Evolutionary conservation across 2,329 filamentous ascomycete genomes (phyloP), one percentile per base, ranked within the genome.

Genomic region (Fusarium cicatricum): DNA sequence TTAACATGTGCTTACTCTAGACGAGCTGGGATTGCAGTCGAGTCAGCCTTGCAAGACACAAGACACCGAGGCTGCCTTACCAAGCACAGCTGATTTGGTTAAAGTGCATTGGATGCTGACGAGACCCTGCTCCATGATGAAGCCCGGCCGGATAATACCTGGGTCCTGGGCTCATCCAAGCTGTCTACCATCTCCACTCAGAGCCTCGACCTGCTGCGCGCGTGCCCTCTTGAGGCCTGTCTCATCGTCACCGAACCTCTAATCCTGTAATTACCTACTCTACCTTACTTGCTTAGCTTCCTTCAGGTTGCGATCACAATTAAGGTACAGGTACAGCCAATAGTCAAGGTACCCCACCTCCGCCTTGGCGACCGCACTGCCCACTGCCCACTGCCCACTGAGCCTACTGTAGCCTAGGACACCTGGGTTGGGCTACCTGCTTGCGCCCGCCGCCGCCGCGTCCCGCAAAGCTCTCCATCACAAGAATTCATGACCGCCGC

Each of bases 11-110:
- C 21, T 23, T 23, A 23, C 21, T 23, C 21, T 23, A n/a, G n/a
- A n/a, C n/a, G n/a, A n/a, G n/a, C n/a, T n/a, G n/a, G n/a, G n/a
- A n/a, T n/a, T n/a, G n/a, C n/a, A n/a, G 34, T 19, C 44, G 38
- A 56, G 59, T 63, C 59, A 62, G 59, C 59, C 59, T 62, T 42
- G 48, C n/a, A n/a, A n/a, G n/a, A n/a, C n/a, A n/a, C n/a, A 48
- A 31, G 36, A 37, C 23, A 38, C 40, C 36, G 21, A 62, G 42
- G 46, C 50, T 60, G 59, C 59, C 59, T 62, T 60, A 17, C 55
- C 38, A 46, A 43, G 43, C 32, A 59, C 44, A 62, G 38, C 44
- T 59, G 49, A 55, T 60, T 60, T 49, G 55, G 40, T 23, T 39
- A 34, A 45, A n/a, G n/a, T n/a, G n/a, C n/a, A 44, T 60, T 60